Evolutionary conservation across 1,284 basidiomycete genomes (phyloP), one percentile per base, ranked within the genome.

Genomic region (Tylopilus sp.): DNA sequence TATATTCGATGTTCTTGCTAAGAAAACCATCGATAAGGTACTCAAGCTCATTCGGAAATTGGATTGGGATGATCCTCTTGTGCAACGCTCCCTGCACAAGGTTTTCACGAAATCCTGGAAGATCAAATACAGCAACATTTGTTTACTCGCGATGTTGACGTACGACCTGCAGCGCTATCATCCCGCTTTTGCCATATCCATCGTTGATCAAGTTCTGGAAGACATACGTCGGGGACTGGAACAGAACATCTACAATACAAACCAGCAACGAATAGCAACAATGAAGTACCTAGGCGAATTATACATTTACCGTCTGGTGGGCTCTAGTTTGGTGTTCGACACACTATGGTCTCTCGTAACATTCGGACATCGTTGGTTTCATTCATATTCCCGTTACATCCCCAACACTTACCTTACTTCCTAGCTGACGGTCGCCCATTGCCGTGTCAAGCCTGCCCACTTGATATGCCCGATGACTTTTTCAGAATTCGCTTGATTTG

Each of bases 31-130:
- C 54, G 95, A 97, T 67, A 93, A 95, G 66, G 93, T 96, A 4
- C 75, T 97, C 51, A 91, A 91, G 66, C 79, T 97, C 16, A 69
- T 98, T 21, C 85, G 97, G 44, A 97, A 97, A 71, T 78, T 99
- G 40, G 84, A 97, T 60, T 99, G 97, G 97, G 86, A 94, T n/a
- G 85, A 94, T 61, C 64, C 74, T 2, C 70, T 76, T 41, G 74
- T 81, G 30, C 70, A 71, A 21, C 74, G 70, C 41, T 74, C 74
- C 6, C 70, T 86, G 19, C 78, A 89, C 69, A 89, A 89, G 60
- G 81, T 89, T 23, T 98, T 99, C 71, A 93, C 90, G 5, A 96
- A 96, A 60, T 87, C 95, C 2, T 97, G 96, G 94, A 96, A 97
- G 65, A 80, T 97, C 71, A 96, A 93, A 61, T 98, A 87, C 64